Evolutionary conservation across 2,329 filamentous ascomycete species (phyloP), one percentile per base, ranked within the genome.

Genomic region (Dactylellina leptospora): DNA sequence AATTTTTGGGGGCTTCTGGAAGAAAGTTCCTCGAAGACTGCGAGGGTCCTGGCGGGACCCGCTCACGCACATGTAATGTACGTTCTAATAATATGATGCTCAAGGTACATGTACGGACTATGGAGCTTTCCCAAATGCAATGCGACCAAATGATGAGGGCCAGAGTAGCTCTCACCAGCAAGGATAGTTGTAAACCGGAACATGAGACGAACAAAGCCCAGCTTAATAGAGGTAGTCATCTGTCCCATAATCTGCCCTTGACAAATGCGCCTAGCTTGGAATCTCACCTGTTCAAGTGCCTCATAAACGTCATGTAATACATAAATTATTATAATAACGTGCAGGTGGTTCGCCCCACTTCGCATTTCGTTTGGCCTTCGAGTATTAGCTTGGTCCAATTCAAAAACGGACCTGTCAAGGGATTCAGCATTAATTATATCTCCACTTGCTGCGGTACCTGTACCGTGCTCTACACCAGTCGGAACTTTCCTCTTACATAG

Each of bases 271-370:
- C 66, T 63, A 71, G 66, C 45, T 63, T 25, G n/a, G 63, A 63
- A 71, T 71, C 66, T 71, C 58, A 71, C 66, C 66, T 71, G 66
- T 63, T 54, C 66, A 71, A 71, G 66, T 70, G 66, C 66, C 66
- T 71, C 66, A 71, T 71, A 63, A 71, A 71, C 66, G 66, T 71
- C 66, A 71, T 71, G 66, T 71, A 71, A 71, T 71, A 71, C 66
- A 71, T 71, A 63, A 53, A 71, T 71, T 63, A 71, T 63, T 42
- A 71, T 63, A 71, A 62, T 62, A 63, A 71, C 66, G 66, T 71
- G 66, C 66, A 71, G 66, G 59, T 71, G 64, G 64, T 51, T 55
- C 58, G 66, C 66, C 66, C 66, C 66, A 71, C 66, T 71, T 63
- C 50, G 25, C 58, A 63, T 71, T 63, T 58, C 58, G 44, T 71